Percentiles rank a stretch among this genome's conserved stretches.
Evolutionary conservation across 2,329 filamentous ascomycete genomes (phyloP).

Genomic region (Apiospora arundinis): DNA sequence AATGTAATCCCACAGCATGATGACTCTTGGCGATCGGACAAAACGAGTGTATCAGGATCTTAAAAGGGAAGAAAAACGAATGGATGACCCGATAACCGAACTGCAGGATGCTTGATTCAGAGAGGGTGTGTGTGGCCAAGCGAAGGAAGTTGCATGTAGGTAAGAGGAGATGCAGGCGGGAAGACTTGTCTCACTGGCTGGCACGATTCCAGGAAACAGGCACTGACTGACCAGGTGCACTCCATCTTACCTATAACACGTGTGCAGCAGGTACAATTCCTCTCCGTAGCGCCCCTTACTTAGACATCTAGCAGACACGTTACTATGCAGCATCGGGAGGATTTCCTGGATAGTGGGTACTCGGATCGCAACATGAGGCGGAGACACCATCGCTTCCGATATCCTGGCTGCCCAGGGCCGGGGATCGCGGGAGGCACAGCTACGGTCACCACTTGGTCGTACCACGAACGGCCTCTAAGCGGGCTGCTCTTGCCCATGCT

Average conservation of each 20-base stretch:
- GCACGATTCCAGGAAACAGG: neutral
- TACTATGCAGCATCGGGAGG: neutral
- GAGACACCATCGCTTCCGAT: neutral
- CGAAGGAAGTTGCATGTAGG: neutral
- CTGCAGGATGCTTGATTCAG: neutral
- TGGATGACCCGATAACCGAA: neutral
- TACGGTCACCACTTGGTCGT: neutral
- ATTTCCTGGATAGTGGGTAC: neutral
- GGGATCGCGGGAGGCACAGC: neutral
- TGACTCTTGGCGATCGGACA: neutral
- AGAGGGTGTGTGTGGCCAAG: neutral
- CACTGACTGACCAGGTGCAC: neutral
- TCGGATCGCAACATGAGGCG: neutral
- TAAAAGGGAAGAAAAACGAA: neutral
- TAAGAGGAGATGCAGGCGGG: neutral
- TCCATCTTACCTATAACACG: neutral
- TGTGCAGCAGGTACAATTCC: neutral
- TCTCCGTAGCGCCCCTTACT: neutral
- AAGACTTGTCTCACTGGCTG: neutral
- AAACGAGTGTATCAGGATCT: neutral
- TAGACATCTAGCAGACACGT: neutral
- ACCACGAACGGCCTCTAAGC: neutral
- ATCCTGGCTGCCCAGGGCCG: neutral
- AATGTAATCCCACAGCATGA: slow-evolving; percentile 29
- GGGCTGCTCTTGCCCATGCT: neutral